A percentile compares a stretch with the other conserved stretches of the same genome.
Evolutionary conservation across 2,329 filamentous ascomycete species (phyloP).

Genomic region (Calonectria pauciramosa): DNA sequence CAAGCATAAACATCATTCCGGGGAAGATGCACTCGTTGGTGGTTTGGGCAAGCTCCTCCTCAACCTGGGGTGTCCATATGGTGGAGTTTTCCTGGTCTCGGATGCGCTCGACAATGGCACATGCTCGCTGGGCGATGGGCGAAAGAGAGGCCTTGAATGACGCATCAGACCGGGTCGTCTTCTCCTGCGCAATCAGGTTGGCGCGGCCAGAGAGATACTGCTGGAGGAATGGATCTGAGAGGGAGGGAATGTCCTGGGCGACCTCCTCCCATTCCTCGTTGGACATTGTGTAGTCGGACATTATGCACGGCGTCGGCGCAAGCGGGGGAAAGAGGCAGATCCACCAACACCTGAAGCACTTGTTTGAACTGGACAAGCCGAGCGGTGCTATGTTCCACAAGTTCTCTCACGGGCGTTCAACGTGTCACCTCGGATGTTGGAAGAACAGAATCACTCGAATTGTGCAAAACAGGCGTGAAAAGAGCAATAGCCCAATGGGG

Average conservation of each 20-base stretch:
- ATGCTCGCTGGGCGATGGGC: slow-evolving; percentile 82
- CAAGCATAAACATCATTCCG: slow-evolving; percentile 93
- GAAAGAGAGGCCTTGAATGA: slow-evolving; percentile 82
- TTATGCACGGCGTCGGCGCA: slow-evolving; percentile 34
- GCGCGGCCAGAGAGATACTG: slow-evolving; percentile 84
- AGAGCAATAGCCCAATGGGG: slow-evolving; percentile 21
- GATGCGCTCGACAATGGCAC: slow-evolving; percentile 84
- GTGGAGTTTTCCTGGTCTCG: slow-evolving; percentile 81
- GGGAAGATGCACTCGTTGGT: slow-evolving; percentile 78
- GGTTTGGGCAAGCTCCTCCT: slow-evolving; percentile 76
- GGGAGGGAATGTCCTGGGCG: slow-evolving; percentile 66
- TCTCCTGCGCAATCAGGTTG: slow-evolving; percentile 84
- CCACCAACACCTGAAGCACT: neutral
- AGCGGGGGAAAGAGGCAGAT: neutral
- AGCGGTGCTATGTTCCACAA: neutral
- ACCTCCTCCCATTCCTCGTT: slow-evolving; percentile 73
- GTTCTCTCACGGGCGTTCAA: neutral
- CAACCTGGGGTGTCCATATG: slow-evolving; percentile 81
- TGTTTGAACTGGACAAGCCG: neutral
- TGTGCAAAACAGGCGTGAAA: neutral
- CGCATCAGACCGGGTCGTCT: slow-evolving; percentile 81
- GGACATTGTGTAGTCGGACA: slow-evolving; percentile 54
- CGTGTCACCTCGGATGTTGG: neutral
- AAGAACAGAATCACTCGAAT: slow-evolving; percentile 12
- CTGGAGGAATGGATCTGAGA: slow-evolving; percentile 81